Evolutionary conservation across 768 basidiomycete species (phyloP).

Genomic region (Xerocomus spinulosus): DNA sequence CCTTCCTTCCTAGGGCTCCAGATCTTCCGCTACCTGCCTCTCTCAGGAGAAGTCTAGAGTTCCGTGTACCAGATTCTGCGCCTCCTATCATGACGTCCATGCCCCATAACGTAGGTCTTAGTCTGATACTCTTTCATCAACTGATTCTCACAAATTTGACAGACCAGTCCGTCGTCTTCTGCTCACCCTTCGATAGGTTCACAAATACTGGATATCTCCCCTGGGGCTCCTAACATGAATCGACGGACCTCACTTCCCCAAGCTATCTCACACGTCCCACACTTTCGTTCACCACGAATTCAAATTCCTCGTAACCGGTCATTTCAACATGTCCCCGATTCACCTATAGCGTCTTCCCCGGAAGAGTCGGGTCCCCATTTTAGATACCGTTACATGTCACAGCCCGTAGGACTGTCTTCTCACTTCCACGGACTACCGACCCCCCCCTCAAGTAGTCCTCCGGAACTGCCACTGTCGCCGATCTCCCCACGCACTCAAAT

Average conservation of each 20-base stretch:
- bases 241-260: conserved; percentile 6
- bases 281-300: conserved; percentile 6
- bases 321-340: conserved; percentile 2
- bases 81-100: background rate
- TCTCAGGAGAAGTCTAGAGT: background rate
- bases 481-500: background rate
- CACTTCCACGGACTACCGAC: conserved; percentile 2
- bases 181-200: conserved; percentile 2
- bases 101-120: background rate
- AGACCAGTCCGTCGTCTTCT: background rate
- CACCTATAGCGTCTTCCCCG: conserved; percentile 15
- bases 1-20: conserved; percentile 23
- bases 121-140: background rate
- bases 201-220: background rate
- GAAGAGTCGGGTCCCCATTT: conserved; percentile 11
- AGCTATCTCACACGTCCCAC: background rate
- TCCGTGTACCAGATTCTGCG: background rate
- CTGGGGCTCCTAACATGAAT: background rate
- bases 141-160: background rate
- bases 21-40: conserved; percentile 23
- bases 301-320: conserved; percentile 11
- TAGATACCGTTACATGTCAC: conserved; percentile 7
- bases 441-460: conserved; percentile 3
- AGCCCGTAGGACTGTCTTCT: background rate
- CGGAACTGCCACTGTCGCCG: background rate